Conservation (phyloP, 2,329 filamentous ascomycete genomes). For the Paecilomyces variotii region DNA sequence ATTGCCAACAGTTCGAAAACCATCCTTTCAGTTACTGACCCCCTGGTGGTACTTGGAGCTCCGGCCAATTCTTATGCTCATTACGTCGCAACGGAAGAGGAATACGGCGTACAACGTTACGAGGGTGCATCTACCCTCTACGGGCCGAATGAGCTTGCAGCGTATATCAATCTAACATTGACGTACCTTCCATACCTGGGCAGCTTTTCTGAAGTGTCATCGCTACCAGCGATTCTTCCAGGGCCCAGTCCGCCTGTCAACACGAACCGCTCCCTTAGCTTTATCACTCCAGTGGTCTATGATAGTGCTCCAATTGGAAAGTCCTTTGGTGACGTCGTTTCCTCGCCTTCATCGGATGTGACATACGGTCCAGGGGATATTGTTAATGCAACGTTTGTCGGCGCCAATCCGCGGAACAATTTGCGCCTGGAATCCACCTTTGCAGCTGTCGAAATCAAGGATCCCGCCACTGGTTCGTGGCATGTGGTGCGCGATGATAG, state of each 20-base stretch:
- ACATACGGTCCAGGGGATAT: conserved; percentile 54
- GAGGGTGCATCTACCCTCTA: conserved; percentile 92
- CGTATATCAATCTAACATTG: conserved; percentile 82
- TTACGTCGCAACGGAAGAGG: conserved; percentile 70
- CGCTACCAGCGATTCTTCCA: conserved; percentile 33
- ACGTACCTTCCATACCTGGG: conserved; percentile 60
- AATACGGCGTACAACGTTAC: conserved; percentile 79
- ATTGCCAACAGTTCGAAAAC: conserved; percentile 50
- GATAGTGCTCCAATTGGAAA: conserved; percentile 61
- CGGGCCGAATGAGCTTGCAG: conserved; percentile 71
- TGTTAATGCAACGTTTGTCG: conserved; percentile 65
- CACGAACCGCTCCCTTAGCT: conserved; percentile 63
- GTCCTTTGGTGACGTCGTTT: conserved; percentile 60
- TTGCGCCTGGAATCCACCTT: conserved; percentile 71
- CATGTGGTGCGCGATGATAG: conserved; percentile 58
- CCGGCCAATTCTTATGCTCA: conserved; percentile 88
- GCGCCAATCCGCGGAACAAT: conserved; percentile 85
- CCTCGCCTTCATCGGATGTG: conserved; percentile 44
- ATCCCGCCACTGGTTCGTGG: conserved; percentile 49
- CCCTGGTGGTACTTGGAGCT: conserved; percentile 75
- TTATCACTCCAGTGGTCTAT: conserved; percentile 71
- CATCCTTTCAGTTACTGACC: conserved; percentile 43
- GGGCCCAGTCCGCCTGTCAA: conserved; percentile 71
- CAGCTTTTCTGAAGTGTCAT: conserved; percentile 33
- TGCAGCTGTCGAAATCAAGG: conserved; percentile 62